Conservation (phyloP, 306 rosid species). For the Castanea sativa region DNA sequence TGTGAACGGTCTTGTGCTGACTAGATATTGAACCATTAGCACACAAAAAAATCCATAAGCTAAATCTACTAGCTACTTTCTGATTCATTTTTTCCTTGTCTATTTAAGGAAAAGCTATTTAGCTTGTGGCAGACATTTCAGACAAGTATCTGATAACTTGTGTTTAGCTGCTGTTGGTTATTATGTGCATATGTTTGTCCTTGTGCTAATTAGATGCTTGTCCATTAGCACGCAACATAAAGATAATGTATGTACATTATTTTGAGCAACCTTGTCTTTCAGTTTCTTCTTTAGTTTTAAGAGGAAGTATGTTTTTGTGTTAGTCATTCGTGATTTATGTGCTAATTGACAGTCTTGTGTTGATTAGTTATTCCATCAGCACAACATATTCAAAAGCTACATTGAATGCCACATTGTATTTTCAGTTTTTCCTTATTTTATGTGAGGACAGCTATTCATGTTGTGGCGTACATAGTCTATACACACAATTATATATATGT, state of each 20-base stretch:
- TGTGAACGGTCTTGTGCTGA: not conserved
- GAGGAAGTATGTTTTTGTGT: not conserved
- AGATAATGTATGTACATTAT: constrained; percentile 30
- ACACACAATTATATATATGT: not conserved
- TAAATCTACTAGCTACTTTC: not conserved
- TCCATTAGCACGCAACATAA: constrained; percentile 29
- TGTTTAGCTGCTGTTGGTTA: no score
- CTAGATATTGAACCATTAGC: not conserved
- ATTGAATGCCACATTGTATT: constrained; percentile 5
- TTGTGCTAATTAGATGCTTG: constrained; percentile 36
- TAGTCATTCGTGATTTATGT: not conserved
- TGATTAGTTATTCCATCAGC: constrained; percentile 25
- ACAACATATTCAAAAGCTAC: constrained; percentile 40
- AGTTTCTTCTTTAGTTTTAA: constrained; percentile 14
- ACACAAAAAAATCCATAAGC: not conserved
- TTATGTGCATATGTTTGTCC: constrained; percentile 42
- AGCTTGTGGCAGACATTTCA: not conserved
- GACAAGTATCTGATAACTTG: not conserved
- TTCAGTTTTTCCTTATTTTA: not conserved
- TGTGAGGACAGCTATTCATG: not conserved
- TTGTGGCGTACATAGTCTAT: constrained; percentile 15
- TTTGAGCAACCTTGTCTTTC: constrained; percentile 32
- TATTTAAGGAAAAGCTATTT: not conserved
- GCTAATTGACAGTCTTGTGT: constrained; percentile 39
- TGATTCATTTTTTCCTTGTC: not conserved